Evolutionary conservation across 495 filamentous ascomycete species (phyloP), one percentile per base, ranked within the genome.

Genomic region (Neurospora intermedia): DNA sequence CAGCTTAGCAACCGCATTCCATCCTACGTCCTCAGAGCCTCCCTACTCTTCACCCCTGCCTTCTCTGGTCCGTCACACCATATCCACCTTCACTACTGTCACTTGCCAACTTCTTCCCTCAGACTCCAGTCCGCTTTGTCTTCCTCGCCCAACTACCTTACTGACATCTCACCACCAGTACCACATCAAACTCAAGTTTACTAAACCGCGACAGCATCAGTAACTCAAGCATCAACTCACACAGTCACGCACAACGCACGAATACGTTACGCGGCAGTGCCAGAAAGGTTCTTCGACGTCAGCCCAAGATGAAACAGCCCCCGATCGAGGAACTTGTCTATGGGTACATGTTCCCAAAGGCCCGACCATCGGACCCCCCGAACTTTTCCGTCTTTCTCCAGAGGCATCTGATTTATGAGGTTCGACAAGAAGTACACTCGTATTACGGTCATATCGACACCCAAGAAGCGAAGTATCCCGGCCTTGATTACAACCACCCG

Each of bases 361-460:
- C 85, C 23, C 85, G 84, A 71, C 73, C 81, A 39, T 82, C 76
- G 39, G 87, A 88, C 75, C 85, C 85, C 9, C 83, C 83, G 71
- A 86, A 84, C 75, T 88, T 88, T 79, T 80, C 83, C 39, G 82
- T 80, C 54, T 82, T 88, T 20, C 85, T 88, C 43, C 83, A 87
- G 71, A 81, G 87, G 23, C 77, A 93, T 77, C 88, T 97, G 35
- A 89, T 97, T n/a, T 92, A 90, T 15, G 94, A 97, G 86, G 93
- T 97, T 69, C 91, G 93, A 48, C 86, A 92, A 77, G 94, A 97
- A 79, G 93, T 92, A 4, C 88, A 89, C 70, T 88, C 88, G 40
- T 97, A 94, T 83, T 97, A 96, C 80, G 94, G 94, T 71, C 88
- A 91, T 77, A 87, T 94, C 31, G 92, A 95, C 80, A 93, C 88